These are phyloP conservation scores for Phytophthora podocarpi DNA, from an alignment of 352 stramenopile genomes.

Conservation along the genomic window DNA sequence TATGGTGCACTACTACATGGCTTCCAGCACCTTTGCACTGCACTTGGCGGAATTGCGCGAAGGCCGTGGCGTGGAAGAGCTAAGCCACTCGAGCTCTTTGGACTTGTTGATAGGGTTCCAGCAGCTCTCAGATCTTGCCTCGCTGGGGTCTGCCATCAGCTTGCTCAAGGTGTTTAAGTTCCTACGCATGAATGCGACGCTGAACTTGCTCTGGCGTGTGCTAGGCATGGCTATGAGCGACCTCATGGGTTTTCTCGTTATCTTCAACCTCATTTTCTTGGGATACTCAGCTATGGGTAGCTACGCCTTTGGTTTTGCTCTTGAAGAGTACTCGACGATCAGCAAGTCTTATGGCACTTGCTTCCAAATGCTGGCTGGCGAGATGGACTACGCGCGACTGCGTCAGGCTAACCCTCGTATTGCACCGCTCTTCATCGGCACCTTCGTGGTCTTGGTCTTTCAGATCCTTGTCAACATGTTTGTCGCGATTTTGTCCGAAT, in stretches of 20 bases:
- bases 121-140: constrained; percentile 76
- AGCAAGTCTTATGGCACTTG: constrained; percentile 83
- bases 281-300: constrained; percentile 87
- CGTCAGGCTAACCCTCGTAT: constrained; percentile 81
- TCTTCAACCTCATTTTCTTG: constrained; percentile 90
- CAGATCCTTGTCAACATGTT: constrained; percentile 92
- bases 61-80: constrained; percentile 45
- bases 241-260: constrained; percentile 89
- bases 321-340: constrained; percentile 87
- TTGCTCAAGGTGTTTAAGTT: constrained; percentile 91
- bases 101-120: constrained; percentile 73
- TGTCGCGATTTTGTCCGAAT: constrained; percentile 88
- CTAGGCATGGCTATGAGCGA: constrained; percentile 84
- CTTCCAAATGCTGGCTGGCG: constrained; percentile 88
- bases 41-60: constrained; percentile 50
- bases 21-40: constrained; percentile 51
- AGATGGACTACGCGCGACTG: constrained; percentile 81
- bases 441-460: constrained; percentile 87
- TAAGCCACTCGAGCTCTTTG: constrained; percentile 70
- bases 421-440: constrained; percentile 82
- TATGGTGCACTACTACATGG: constrained; percentile 72
- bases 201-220: constrained; percentile 87
- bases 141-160: constrained; percentile 76
- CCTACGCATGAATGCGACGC: constrained; percentile 88
- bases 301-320: constrained; percentile 82